Evolutionary conservation across 1,139 yeast species (phyloP), one percentile per base, ranked within the genome.

Genomic region (Suhomyces panamericanus): DNA sequence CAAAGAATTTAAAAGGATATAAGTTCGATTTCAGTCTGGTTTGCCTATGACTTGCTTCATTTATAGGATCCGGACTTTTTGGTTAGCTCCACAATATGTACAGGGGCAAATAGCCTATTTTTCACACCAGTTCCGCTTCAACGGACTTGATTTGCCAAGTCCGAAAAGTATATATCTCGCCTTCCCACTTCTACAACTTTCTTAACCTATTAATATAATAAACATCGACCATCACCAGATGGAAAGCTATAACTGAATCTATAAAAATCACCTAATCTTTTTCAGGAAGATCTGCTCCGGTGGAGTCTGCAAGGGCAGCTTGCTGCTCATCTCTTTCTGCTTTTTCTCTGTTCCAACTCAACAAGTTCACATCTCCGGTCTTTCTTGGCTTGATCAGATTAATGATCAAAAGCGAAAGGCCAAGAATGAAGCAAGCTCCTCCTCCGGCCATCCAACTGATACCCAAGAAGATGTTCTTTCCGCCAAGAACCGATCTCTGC

Each of bases 391-490:
- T 77, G 46, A 87, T 61, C 31, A 83, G 55, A 55, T 85, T 87
- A 50, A 85, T 78, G 34, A 79, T 58, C 54, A 85, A 70, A 60
- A 87, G 80, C 17, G 74, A 60, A 13, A 83, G 54, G 9, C 87
- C 87, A 46, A 87, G 70, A 1, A 79, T 51, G 43, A 85, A 73
- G 57, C 95, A 87, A n/a, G 91, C 67, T 3, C 90, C 96, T n/a
- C 98, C 98, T 20, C 88, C 95, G 13, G 82, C 95, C 58, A 93
- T 80, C 85, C 96, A 93, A 30, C 90, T 79, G 46, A 89, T 80
- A 24, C 99, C 98, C 56, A 93, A 69, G 59, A 91, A 91, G 44
- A 81, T 72, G 64, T 93, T 93, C 59, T 88, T 84, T 20, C 98
- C 98, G 17, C 99, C 99, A 55, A 89, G 80, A 7, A 84, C 93